Conservation (phyloP, 2,329 filamentous ascomycete genomes). For the Cladosporium colombiae region DNA sequence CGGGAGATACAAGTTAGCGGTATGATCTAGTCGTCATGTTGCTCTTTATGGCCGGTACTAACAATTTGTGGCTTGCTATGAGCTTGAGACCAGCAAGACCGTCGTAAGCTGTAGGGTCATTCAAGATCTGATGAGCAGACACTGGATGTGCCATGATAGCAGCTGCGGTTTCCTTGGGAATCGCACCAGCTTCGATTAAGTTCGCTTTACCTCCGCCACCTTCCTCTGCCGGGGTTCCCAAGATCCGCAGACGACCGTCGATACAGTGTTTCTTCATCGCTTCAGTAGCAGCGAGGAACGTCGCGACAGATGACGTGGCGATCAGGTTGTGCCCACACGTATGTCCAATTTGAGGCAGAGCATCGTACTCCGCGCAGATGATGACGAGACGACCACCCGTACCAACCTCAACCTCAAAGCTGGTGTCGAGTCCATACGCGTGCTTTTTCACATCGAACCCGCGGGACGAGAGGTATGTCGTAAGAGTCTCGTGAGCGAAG, state of each 20-base stretch:
- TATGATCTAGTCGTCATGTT: too few relatives aligned
- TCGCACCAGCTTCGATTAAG: conserved; percentile 13
- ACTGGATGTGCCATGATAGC: conserved; percentile 1
- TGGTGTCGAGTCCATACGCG: conserved; percentile 54
- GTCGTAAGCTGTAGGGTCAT: not conserved
- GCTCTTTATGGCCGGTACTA: not conserved
- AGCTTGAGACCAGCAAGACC: not conserved
- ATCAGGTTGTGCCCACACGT: conserved; percentile 47
- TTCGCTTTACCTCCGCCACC: conserved; percentile 20
- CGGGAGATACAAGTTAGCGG: not conserved
- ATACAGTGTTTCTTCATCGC: conserved; percentile 34
- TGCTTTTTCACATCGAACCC: not conserved
- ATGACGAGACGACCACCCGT: conserved; percentile 42
- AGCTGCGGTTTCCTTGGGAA: not conserved
- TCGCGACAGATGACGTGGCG: not conserved
- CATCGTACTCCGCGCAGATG: conserved; percentile 47
- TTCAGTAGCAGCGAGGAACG: conserved; percentile 29
- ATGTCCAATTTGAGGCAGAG: conserved; percentile 45
- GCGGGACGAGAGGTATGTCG: conserved; percentile 47
- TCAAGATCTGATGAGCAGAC: not conserved
- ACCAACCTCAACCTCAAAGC: conserved; percentile 54
- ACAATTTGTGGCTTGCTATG: conserved; percentile 15
- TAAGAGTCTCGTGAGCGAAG: conserved; percentile 54
- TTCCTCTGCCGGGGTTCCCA: conserved; percentile 45
- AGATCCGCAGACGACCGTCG: conserved; percentile 40